A percentile compares a stretch with the other conserved stretches of the same genome.
phyloP scores from a whole-genome alignment of 805 yeast species.

The Tetrapisispora taiwanensis region DNA sequence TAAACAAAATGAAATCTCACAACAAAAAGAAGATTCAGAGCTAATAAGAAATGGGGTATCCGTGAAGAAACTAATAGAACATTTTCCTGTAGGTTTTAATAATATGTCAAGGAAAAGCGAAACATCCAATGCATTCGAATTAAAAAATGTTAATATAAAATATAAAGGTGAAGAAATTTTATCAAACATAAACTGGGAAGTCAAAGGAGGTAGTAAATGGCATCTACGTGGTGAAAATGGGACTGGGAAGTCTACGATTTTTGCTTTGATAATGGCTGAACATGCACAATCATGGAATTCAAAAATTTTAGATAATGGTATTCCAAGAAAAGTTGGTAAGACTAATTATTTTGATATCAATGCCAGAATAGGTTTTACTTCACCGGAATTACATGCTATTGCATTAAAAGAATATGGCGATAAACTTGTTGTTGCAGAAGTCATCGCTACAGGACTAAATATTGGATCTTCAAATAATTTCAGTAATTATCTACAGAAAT shows the following conservation, averaged over 20 bases:
- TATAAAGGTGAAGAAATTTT: constrained; percentile 57
- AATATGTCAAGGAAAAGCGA: constrained; percentile 1
- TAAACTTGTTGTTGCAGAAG: constrained; percentile 40
- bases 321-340: constrained; percentile 59
- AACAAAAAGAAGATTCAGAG: not conserved
- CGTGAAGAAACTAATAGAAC: constrained; percentile 15
- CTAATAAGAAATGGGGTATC: not conserved
- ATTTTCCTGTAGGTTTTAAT: constrained; percentile 8
- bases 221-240: constrained; percentile 87
- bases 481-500: constrained; percentile 34
- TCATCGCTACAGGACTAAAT: constrained; percentile 63
- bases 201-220: constrained; percentile 70
- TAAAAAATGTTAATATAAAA: constrained; percentile 52
- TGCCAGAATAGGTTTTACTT: constrained; percentile 67
- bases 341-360: constrained; percentile 73
- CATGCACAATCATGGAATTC: constrained; percentile 95
- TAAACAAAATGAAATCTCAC: not conserved
- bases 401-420: constrained; percentile 42
- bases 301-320: constrained; percentile 52
- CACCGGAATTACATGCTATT: constrained; percentile 90
- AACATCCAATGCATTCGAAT: constrained; percentile 34
- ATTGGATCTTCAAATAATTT: constrained; percentile 47
- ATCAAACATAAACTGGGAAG: constrained; percentile 52
- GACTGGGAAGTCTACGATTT: constrained; percentile 81
- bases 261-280: constrained; percentile 80